Base-by-base conservation (phyloP, 306 rosid genomes). In the Abrus precatorius region DNA sequence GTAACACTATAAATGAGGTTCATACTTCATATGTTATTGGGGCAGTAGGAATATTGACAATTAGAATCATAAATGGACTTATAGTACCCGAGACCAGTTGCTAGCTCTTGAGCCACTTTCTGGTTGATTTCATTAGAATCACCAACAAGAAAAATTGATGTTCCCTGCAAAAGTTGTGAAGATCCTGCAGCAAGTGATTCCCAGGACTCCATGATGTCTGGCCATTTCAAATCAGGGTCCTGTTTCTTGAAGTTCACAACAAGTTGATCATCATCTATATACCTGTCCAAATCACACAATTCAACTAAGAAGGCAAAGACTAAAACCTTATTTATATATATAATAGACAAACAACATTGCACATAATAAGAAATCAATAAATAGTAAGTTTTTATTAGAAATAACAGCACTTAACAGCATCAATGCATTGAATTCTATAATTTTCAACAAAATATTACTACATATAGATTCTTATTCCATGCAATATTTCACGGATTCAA, bases 141-240 rank as follows among this genome's bases (percentile, higher is more conserved):
- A 41, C 99, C 99, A 13, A 92, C 84, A 75, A 95, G 89, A 84
- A 88, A 91, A 77, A 95, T 92, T 3, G 99, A 89, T 5, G 99
- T 53, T 65, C 97, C 98, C 85, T 92, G 90, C 82, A 90, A 70
- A 85, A 95, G 90, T 69, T 95, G 97, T 36, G 90, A 13, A 50
- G 91, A 91, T 75, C 96, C 98, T 14, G 80, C 89, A 33, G 91
- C 74, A 56, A 95, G 89, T 49, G 99, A 95, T 28, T 93, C 97
- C 99, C 98, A 95, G 5, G 98, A 91, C 81, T 93, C 92, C 68
- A 75, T 60, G 69, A 95, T 89, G 67, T 93, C 97, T 9, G 97
- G 99, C 99, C 99, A 93, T 86, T 91, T 92, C 86, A 93, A 83
- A 70, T 89, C 94, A 3, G 96, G 93, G 76, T 95, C 92, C 40